Percentiles rank a stretch among this genome's conserved stretches.
These are phyloP conservation scores for Hippophae rhamnoides DNA, from an alignment of 306 rosid genomes.

Conservation along the genomic window DNA sequence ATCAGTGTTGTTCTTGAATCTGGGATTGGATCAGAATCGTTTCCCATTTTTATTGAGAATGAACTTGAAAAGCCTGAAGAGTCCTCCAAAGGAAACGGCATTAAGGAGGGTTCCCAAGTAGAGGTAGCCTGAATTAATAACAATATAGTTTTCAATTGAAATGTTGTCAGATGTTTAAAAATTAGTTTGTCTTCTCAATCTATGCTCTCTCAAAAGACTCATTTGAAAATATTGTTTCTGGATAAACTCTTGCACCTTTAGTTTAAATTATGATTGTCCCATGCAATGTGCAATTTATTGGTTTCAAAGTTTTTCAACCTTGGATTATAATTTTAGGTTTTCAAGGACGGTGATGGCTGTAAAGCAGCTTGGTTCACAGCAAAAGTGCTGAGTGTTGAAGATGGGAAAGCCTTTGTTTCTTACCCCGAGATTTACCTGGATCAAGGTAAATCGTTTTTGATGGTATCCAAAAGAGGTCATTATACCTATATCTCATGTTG, in stretches of 20 bases:
- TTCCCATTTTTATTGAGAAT: conserved; percentile 22
- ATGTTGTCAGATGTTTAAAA: background rate
- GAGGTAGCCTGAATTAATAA: conserved; percentile 46
- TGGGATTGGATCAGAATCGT: conserved; percentile 31
- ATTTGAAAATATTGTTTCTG: background rate
- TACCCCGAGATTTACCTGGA: conserved; percentile 58
- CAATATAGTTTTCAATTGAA: conserved; percentile 8
- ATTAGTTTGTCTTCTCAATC: too few species aligned
- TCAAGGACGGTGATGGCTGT: conserved; percentile 65
- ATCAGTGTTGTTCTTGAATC: conserved; percentile 45
- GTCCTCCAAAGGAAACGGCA: conserved; percentile 22
- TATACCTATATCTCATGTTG: conserved; percentile 1
- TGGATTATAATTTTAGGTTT: conserved; percentile 46
- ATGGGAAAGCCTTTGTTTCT: conserved; percentile 69
- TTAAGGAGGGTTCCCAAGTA: conserved; percentile 74
- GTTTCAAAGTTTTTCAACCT: background rate
- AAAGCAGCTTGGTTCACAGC: conserved; percentile 86
- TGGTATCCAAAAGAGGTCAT: background rate
- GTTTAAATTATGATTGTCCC: background rate
- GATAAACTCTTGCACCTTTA: background rate
- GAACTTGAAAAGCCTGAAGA: conserved; percentile 31
- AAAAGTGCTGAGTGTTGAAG: conserved; percentile 62
- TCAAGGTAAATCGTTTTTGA: conserved; percentile 43
- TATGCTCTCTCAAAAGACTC: background rate
- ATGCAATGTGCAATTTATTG: conserved; percentile 1